A percentile compares a stretch with the other conserved stretches of the same genome.
phyloP scores from a whole-genome alignment of 2,329 filamentous ascomycete genomes.

The Calonectria pteridis region DNA sequence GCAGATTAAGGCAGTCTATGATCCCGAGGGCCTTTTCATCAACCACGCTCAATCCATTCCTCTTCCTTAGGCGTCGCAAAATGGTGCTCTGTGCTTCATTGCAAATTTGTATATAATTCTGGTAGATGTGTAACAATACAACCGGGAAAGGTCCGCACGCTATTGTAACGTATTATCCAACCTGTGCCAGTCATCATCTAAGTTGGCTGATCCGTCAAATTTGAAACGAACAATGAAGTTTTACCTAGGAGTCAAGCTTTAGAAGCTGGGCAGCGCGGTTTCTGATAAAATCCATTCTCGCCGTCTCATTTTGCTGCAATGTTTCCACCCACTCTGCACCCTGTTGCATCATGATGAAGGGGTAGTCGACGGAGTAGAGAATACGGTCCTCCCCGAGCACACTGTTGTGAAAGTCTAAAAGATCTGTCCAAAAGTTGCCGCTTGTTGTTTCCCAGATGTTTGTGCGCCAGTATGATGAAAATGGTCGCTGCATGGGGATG shows the following conservation, averaged over 20 bases:
- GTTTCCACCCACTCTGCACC: neutral
- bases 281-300: neutral
- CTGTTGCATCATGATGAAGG: neutral
- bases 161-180: neutral
- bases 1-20: conserved; percentile 36
- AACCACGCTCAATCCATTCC: conserved; percentile 40
- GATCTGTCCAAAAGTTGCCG: neutral
- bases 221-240: neutral
- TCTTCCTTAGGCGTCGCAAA: conserved; percentile 1
- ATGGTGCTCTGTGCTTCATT: neutral
- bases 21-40: conserved; percentile 38
- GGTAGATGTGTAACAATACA: too few species aligned
- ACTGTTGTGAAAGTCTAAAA: neutral
- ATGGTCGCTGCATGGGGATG: neutral
- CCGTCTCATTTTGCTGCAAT: neutral
- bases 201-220: neutral
- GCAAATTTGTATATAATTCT: neutral
- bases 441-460: neutral
- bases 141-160: neutral
- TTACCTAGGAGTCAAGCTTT: neutral
- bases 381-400: neutral
- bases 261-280: neutral
- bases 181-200: neutral
- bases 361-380: neutral
- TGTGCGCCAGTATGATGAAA: neutral